These are phyloP conservation scores for Senecio squalidus DNA, from an alignment of 140 eudicot genomes.

Conservation along the genomic window DNA sequence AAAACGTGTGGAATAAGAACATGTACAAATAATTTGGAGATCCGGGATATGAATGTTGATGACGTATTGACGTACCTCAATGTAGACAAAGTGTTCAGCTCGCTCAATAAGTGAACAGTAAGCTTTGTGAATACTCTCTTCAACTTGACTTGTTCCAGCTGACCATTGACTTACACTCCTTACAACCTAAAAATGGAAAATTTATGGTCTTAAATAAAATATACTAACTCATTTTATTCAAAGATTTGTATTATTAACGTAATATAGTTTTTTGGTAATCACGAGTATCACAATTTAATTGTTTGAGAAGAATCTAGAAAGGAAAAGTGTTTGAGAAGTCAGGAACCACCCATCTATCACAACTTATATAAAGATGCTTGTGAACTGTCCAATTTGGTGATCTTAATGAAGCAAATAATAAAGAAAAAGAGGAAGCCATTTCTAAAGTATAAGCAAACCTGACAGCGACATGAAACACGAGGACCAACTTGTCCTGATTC, in stretches of 20 bases:
- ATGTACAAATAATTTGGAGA: neutral
- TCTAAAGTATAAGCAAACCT: constrained; percentile 36
- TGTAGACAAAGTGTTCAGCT: constrained; percentile 91
- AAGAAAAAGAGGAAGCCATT: no score
- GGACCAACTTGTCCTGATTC: constrained; percentile 97
- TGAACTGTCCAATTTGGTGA: no score
- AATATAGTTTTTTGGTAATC: no score
- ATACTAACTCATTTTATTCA: neutral
- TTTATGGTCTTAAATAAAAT: neutral
- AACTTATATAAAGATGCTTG: no score
- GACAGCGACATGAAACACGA: constrained; percentile 90
- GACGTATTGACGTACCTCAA: constrained; percentile 56
- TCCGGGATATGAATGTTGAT: neutral
- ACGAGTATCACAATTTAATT: no score
- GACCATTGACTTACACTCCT: constrained; percentile 99
- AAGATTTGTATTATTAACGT: no score
- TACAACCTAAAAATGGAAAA: constrained; percentile 46
- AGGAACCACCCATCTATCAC: no score
- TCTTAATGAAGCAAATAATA: no score
- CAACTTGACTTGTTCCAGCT: constrained; percentile 98
- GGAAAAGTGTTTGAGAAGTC: no score
- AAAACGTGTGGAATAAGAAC: neutral
- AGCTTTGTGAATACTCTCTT: constrained; percentile 91
- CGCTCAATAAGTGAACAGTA: constrained; percentile 94
- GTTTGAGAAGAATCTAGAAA: neutral